These are phyloP conservation scores for Erodium moschatum DNA, from an alignment of 441 rosid species.

Conservation along the genomic window DNA sequence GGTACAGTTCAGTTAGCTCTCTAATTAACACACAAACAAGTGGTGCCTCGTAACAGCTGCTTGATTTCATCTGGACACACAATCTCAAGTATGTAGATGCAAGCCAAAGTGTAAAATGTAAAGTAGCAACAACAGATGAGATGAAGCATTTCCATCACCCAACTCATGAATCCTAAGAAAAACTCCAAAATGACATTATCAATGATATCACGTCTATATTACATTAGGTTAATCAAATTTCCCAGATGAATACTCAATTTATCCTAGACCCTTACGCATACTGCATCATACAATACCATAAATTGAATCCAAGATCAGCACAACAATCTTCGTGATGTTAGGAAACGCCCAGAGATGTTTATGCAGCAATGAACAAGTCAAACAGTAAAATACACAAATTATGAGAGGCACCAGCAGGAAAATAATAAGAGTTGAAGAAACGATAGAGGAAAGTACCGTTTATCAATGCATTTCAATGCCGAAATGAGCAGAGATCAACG, in stretches of 20 bases:
- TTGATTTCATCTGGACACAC: no score
- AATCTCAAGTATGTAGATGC: no score
- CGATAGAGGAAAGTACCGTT: no score
- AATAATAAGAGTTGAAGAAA: background rate
- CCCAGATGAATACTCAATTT: background rate
- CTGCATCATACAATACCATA: no score
- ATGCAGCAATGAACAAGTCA: background rate
- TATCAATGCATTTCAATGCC: background rate
- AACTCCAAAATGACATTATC: background rate
- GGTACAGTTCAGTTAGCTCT: no score
- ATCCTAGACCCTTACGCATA: background rate
- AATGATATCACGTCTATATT: no score
- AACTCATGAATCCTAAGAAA: background rate
- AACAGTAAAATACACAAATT: constrained; percentile 1
- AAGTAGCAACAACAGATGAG: no score
- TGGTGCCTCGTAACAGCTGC: no score
- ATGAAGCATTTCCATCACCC: background rate
- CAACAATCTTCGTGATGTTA: background rate
- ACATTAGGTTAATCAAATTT: no score
- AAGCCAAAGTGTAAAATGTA: no score
- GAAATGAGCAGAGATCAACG: background rate
- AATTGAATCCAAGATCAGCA: background rate
- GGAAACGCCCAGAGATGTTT: background rate
- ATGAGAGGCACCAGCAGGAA: background rate
- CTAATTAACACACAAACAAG: no score